Percentiles rank a stretch among this genome's conserved stretches.
Evolutionary conservation across 441 rosid species (phyloP).

Genomic region (Populus tomentosa): DNA sequence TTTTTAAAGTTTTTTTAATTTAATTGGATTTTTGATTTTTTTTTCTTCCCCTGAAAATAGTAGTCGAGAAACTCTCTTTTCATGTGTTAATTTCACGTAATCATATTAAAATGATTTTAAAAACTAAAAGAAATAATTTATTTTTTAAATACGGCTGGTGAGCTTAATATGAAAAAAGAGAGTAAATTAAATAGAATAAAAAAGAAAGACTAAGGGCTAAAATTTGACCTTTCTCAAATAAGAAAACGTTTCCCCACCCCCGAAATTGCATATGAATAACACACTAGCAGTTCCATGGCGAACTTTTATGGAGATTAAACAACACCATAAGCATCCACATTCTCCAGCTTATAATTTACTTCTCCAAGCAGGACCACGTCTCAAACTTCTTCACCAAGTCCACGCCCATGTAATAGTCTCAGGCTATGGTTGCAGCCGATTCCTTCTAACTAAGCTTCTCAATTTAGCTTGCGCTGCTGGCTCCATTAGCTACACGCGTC

Average conservation of each 20-base stretch:
- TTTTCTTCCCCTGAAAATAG: no score
- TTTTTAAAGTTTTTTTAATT: no score
- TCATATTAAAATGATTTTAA: no score
- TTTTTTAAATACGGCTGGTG: no score
- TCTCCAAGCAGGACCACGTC: constrained; percentile 62
- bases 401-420: constrained; percentile 51
- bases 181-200: no score
- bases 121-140: no score
- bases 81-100: no score
- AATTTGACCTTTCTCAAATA: no score
- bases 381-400: constrained; percentile 57
- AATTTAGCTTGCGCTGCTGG: constrained; percentile 55
- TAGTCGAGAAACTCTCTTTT: no score
- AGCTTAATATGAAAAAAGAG: no score
- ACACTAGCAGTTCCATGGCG: constrained; percentile 20
- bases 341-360: constrained; percentile 53
- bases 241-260: background rate
- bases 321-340: constrained; percentile 13
- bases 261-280: background rate
- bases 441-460: constrained; percentile 73
- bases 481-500: constrained; percentile 46
- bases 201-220: no score
- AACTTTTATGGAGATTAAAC: constrained; percentile 35
- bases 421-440: constrained; percentile 47
- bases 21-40: no score